These are phyloP conservation scores for Tulasnella sp. DNA, from an alignment of 768 basidiomycete species.

Conservation along the genomic window DNA sequence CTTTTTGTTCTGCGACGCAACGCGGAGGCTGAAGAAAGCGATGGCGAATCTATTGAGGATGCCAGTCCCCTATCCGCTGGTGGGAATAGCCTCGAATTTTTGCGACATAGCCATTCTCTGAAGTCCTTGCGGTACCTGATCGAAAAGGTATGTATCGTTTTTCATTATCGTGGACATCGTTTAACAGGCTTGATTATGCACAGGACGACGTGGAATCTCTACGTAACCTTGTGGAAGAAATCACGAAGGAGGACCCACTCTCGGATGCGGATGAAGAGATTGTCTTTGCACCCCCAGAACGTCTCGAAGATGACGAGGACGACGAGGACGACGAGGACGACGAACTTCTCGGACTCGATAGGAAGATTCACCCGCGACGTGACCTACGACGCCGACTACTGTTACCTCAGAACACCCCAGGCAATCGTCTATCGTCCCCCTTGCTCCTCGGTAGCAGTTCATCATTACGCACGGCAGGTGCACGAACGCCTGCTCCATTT, in stretches of 20 bases:
- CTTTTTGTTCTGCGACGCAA: constrained; percentile 36
- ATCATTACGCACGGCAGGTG: no score
- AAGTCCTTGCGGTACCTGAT: constrained; percentile 72
- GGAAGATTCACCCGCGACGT: constrained; percentile 51
- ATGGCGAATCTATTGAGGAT: neutral
- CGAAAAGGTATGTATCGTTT: constrained; percentile 46
- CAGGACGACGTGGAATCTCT: constrained; percentile 69
- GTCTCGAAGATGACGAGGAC: neutral
- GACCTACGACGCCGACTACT: no score
- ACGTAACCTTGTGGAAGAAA: neutral
- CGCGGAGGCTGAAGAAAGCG: neutral
- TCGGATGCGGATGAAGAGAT: constrained; percentile 9
- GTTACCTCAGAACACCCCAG: no score
- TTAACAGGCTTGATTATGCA: constrained; percentile 10
- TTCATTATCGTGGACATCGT: neutral
- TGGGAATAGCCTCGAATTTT: constrained; percentile 31
- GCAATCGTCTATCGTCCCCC: no score
- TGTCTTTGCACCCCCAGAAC: constrained; percentile 11
- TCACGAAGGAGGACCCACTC: constrained; percentile 7
- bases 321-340: constrained; percentile 2
- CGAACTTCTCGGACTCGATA: constrained; percentile 32
- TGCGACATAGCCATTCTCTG: constrained; percentile 68
- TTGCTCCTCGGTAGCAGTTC: no score
- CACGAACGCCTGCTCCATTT: no score
- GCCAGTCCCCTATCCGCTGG: neutral